Conservation (phyloP, 2,329 filamentous ascomycete species). For the Berkeleyomyces rouxiae region DNA sequence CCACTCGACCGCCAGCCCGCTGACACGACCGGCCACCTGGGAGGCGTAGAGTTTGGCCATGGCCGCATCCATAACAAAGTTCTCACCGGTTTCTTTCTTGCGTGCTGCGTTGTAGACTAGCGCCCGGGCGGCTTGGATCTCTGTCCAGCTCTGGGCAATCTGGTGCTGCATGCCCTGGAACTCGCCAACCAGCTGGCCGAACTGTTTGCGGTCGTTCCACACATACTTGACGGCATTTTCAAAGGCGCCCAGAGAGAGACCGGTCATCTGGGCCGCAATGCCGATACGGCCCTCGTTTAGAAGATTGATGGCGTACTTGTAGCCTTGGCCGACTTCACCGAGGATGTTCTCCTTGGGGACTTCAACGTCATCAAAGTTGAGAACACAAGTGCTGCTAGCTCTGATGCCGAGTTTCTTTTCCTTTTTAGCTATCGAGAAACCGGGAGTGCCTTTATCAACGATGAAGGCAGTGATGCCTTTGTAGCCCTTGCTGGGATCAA, state of each 20-base stretch:
- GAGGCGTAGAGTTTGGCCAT: conserved; percentile 96
- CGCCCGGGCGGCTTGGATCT: conserved; percentile 79
- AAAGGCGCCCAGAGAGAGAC: conserved; percentile 81
- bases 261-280: conserved; percentile 97
- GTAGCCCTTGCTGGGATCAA: conserved; percentile 84
- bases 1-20: conserved; percentile 83
- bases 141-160: conserved; percentile 86
- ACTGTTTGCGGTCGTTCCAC: conserved; percentile 97
- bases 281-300: conserved; percentile 95
- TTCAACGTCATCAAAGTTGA: conserved; percentile 94
- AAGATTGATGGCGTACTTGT: conserved; percentile 91
- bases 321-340: conserved; percentile 77
- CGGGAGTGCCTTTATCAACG: conserved; percentile 74
- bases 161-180: conserved; percentile 99
- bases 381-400: conserved; percentile 87
- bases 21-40: conserved; percentile 79
- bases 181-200: conserved; percentile 79
- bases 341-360: conserved; percentile 78
- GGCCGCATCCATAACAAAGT: conserved; percentile 88
- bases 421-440: conserved; percentile 95
- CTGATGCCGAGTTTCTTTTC: conserved; percentile 98
- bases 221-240: conserved; percentile 91
- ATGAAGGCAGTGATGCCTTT: conserved; percentile 94
- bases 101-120: conserved; percentile 91
- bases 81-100: conserved; percentile 93